Percentiles rank a stretch among this genome's conserved stretches.
phyloP scores from a whole-genome alignment of 2,329 filamentous ascomycete genomes.

The Cercospora nicotianae region DNA sequence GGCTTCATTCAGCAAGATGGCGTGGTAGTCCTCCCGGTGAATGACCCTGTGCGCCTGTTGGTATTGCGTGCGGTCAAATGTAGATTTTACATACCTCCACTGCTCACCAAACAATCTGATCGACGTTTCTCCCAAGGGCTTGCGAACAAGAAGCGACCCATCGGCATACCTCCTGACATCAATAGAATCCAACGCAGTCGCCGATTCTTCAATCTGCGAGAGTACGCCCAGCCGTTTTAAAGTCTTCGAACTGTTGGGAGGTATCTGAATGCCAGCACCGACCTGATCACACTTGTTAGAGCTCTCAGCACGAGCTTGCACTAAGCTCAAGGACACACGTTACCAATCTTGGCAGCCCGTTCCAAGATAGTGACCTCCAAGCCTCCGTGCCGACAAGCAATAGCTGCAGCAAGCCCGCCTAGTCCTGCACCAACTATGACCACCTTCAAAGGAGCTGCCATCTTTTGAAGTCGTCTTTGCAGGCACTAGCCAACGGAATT shows the following conservation, averaged over 20 bases:
- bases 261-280: constrained; percentile 30
- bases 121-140: neutral
- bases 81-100: neutral
- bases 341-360: constrained; percentile 40
- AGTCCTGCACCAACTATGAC: constrained; percentile 39
- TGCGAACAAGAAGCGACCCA: neutral
- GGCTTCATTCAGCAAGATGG: constrained; percentile 52
- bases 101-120: neutral
- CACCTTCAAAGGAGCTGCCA: neutral
- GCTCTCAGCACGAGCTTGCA: neutral
- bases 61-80: neutral
- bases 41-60: neutral
- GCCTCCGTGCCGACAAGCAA: constrained; percentile 36
- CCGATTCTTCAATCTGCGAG: neutral
- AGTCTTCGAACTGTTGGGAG: constrained; percentile 31
- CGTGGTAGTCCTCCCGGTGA: constrained; percentile 51
- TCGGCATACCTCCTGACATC: neutral
- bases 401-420: constrained; percentile 45
- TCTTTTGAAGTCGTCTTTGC: neutral
- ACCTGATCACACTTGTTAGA: neutral
- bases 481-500: neutral
- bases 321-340: constrained; percentile 22
- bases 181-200: neutral
- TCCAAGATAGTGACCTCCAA: constrained; percentile 43
- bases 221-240: constrained; percentile 7